Evolutionary conservation across 225 moss, liverwort and hornwort species (phyloP), one percentile per base, ranked within the genome.

Genomic region (Sphagnum contortum): DNA sequence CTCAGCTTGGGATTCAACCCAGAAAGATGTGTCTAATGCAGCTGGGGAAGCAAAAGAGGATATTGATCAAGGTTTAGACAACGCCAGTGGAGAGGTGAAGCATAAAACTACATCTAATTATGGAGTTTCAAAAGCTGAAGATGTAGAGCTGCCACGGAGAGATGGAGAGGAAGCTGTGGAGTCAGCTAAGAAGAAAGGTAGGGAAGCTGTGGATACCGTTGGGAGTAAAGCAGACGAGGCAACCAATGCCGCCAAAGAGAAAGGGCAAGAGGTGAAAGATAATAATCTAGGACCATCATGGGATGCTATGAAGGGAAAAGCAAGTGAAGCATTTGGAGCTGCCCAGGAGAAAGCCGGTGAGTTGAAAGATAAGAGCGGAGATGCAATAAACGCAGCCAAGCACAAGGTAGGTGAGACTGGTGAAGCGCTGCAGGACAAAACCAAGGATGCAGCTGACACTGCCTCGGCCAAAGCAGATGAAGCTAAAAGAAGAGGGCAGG

Each of bases 321-420:
- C 73, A 0, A 52, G 62, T 0, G 77, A 84, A 12, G 75, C 80
- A 2, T 68, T 73, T 0, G 70, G 77, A 0, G 71, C 80, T 0
- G 75, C 75, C 0, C 80, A 63, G 60, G 76, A 85, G 65, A 85
- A 85, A 55, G 66, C 85, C 0, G 70, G 46, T 0, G 74, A 86
- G 71, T 76, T 77, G 47, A 77, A 76, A 66, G 70, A 71, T 47
- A 71, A 79, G 0, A 2, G 77, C 0, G 77, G 77, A 5, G 65
- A 13, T 8, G 74, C 76, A 0, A 0, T 81, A 0, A 79, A 74
- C 8, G 79, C 82, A 0, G 72, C 79, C 1, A 70, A 80, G 73
- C 77, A 82, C 67, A 86, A 86, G 65, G 79, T 71, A 0, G 12
- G 58, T 9, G 80, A 80, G 44, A 80, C 83, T 0, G 80, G 68